Evolutionary conservation across 331 rosid genomes (phyloP).

Genomic region (Malus hybrid): DNA sequence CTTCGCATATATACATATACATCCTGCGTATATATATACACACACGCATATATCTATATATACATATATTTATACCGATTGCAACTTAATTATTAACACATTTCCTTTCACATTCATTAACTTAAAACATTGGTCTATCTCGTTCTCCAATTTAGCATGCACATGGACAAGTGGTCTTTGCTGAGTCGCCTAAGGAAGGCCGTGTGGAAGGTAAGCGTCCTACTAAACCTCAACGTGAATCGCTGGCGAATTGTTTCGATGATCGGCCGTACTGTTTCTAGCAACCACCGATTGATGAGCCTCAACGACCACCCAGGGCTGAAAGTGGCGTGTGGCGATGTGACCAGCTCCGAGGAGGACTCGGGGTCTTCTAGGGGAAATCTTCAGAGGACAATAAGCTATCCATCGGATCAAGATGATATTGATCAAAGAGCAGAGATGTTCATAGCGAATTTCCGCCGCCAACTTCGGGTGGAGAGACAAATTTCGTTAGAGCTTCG

Average conservation of each 20-base stretch:
- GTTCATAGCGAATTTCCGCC: constrained; percentile 63
- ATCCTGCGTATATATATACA: background rate
- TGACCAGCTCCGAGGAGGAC: constrained; percentile 15
- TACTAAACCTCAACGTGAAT: constrained; percentile 39
- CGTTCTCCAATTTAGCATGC: background rate
- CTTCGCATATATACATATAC: background rate
- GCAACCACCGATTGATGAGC: constrained; percentile 25
- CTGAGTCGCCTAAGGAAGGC: constrained; percentile 45
- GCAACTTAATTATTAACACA: background rate
- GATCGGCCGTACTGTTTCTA: constrained; percentile 29
- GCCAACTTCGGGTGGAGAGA: constrained; percentile 64
- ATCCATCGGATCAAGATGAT: constrained; percentile 54
- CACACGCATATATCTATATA: background rate
- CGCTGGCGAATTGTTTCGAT: constrained; percentile 46
- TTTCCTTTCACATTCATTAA: background rate
- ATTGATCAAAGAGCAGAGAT: constrained; percentile 59
- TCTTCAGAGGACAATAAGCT: constrained; percentile 54
- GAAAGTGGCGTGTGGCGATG: background rate
- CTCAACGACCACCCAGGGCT: constrained; percentile 47
- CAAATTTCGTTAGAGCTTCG: constrained; percentile 65
- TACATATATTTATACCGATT: background rate
- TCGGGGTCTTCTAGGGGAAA: constrained; percentile 15
- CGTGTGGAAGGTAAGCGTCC: constrained; percentile 47
- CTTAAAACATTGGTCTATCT: background rate
- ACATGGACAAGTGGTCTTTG: constrained; percentile 6